Conservation (phyloP, 306 rosid species). For the Medicago ruthenica region DNA sequence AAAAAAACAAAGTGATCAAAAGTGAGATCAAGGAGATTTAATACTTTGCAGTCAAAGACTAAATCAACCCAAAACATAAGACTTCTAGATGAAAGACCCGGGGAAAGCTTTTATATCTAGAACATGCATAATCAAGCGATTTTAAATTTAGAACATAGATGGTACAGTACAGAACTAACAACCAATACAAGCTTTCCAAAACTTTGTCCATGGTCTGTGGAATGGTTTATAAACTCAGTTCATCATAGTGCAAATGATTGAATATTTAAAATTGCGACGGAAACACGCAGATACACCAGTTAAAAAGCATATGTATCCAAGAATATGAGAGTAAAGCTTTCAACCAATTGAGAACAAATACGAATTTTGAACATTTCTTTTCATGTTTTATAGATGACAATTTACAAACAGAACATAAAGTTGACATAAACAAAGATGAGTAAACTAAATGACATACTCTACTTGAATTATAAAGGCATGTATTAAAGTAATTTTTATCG, state of each 20-base stretch:
- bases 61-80: slow-evolving; percentile 28
- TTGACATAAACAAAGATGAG: slow-evolving; percentile 9
- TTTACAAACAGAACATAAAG: slow-evolving; percentile 14
- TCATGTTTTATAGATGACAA: background rate
- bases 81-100: background rate
- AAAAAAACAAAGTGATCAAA: slow-evolving; percentile 45
- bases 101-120: slow-evolving; percentile 4
- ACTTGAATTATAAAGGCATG: background rate
- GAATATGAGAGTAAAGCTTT: background rate
- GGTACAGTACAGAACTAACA: slow-evolving; percentile 17
- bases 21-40: slow-evolving; percentile 35
- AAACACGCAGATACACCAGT: slow-evolving; percentile 1
- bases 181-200: slow-evolving; percentile 3
- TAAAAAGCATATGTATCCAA: background rate
- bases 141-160: slow-evolving; percentile 19
- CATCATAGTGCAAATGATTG: slow-evolving; percentile 22
- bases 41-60: slow-evolving; percentile 14
- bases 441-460: slow-evolving; percentile 5
- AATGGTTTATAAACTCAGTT: slow-evolving; percentile 21
- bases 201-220: background rate
- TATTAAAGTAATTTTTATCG: slow-evolving; percentile 7
- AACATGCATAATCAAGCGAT: slow-evolving; percentile 1
- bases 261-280: background rate
- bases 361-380: background rate
- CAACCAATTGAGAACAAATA: background rate